Evolutionary conservation across 176 grass and related monocot species (phyloP).

Genomic region (Eleusine coracana): DNA sequence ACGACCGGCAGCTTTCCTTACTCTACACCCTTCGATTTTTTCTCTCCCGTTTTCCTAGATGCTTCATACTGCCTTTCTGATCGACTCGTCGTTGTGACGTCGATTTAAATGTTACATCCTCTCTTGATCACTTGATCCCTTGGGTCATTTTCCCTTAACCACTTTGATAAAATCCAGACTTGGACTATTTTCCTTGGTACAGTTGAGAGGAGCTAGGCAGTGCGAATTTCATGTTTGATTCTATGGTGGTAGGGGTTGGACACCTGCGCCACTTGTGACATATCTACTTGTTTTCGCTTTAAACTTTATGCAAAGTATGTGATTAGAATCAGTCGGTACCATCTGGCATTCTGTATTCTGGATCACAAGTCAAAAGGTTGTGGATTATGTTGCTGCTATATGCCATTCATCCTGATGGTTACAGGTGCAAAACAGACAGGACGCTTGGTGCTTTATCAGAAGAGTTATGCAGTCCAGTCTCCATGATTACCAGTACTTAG

Average conservation of each 20-base stretch:
- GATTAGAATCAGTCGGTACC: slow-evolving; percentile 15
- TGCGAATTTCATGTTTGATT: slow-evolving; percentile 15
- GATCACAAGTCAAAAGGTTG: slow-evolving; percentile 40
- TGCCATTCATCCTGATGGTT: slow-evolving; percentile 19
- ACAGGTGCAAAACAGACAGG: background rate
- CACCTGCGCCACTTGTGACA: slow-evolving; percentile 41
- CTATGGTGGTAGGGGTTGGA: slow-evolving; percentile 12
- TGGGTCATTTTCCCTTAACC: slow-evolving; percentile 53
- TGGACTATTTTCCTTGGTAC: background rate
- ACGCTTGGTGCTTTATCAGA: slow-evolving; percentile 9
- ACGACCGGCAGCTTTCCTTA: slow-evolving; percentile 38
- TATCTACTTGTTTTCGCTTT: slow-evolving; percentile 9
- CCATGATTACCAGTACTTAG: background rate
- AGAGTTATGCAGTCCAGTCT: background rate
- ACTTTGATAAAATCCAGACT: slow-evolving; percentile 35
- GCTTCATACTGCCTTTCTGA: slow-evolving; percentile 46
- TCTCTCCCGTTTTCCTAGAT: background rate
- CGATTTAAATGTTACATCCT: slow-evolving; percentile 37
- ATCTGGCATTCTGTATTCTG: background rate
- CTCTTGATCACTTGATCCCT: background rate
- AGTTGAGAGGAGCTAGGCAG: background rate
- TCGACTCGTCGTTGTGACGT: slow-evolving; percentile 26
- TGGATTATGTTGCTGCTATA: background rate
- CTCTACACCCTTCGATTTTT: slow-evolving; percentile 21
- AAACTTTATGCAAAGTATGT: slow-evolving; percentile 27